A percentile compares a stretch with the other conserved stretches of the same genome.
Conservation (phyloP, 805 yeast species). For the Saturnispora silvae region DNA sequence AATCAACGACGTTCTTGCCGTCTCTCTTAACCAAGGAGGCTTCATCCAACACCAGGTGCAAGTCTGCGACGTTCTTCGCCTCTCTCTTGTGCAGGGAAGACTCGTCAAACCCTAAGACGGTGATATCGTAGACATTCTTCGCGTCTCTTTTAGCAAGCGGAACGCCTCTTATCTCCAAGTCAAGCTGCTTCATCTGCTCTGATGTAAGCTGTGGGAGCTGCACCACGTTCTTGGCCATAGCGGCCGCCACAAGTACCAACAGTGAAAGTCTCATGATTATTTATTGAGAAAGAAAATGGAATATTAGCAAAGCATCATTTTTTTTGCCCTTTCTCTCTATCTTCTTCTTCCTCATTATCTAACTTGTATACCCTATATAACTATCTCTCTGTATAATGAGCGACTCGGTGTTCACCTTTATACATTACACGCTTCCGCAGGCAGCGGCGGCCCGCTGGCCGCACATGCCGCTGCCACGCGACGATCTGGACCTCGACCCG, state of each 20-base stretch:
- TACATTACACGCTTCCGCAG: too few relatives aligned
- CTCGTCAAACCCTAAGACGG: constrained; percentile 14
- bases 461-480: neutral
- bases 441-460: neutral
- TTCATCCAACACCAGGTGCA: constrained; percentile 14
- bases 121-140: constrained; percentile 10
- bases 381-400: too few relatives aligned
- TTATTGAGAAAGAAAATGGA: neutral
- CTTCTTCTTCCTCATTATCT: too few relatives aligned
- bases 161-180: constrained; percentile 9
- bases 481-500: neutral
- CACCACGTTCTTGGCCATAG: constrained; percentile 3
- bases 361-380: too few relatives aligned
- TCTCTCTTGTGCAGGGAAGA: constrained; percentile 8
- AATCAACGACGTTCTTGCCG: constrained; percentile 14
- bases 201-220: constrained; percentile 2
- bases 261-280: neutral
- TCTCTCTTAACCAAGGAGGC: constrained; percentile 14
- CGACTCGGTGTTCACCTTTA: too few relatives aligned
- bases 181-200: constrained; percentile 7
- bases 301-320: neutral
- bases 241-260: neutral
- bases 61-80: constrained; percentile 12
- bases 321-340: neutral
- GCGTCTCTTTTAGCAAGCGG: constrained; percentile 11